Evolutionary conservation across 2,329 filamentous ascomycete genomes (phyloP).

Genomic region (Neurospora crassa): DNA sequence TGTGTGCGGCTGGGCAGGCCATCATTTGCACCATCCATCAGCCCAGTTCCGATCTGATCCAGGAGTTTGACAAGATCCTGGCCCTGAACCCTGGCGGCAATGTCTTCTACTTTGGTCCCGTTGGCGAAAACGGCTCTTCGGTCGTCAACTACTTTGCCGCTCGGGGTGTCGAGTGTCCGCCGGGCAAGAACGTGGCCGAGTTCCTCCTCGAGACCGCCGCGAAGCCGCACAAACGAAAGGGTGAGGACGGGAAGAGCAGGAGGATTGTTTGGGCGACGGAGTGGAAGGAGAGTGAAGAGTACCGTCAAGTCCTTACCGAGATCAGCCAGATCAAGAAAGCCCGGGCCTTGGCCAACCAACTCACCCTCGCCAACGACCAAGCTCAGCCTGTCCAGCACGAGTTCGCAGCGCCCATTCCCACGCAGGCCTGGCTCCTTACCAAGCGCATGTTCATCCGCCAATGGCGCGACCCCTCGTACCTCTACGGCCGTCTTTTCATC

Average conservation of each 20-base stretch:
- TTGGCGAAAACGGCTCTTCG: slow-evolving; percentile 15
- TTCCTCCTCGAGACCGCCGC: slow-evolving; percentile 44
- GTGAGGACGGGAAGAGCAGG: slow-evolving; percentile 31
- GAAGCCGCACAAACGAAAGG: slow-evolving; percentile 26
- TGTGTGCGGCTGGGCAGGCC: slow-evolving; percentile 35
- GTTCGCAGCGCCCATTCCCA: slow-evolving; percentile 50
- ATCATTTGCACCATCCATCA: slow-evolving; percentile 38
- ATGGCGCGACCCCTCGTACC: slow-evolving; percentile 57
- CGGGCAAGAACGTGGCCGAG: slow-evolving; percentile 53
- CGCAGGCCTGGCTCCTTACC: slow-evolving; percentile 44
- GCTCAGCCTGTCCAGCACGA: slow-evolving; percentile 33
- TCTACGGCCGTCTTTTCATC: slow-evolving; percentile 51
- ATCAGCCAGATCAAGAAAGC: slow-evolving; percentile 33
- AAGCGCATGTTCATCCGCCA: slow-evolving; percentile 51
- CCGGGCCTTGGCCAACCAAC: slow-evolving; percentile 20
- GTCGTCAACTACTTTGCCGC: slow-evolving; percentile 51
- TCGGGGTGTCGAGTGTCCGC: slow-evolving; percentile 39
- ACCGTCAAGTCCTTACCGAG: slow-evolving; percentile 23
- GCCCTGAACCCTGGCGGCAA: slow-evolving; percentile 39
- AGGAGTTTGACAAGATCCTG: slow-evolving; percentile 42
- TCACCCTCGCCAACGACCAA: slow-evolving; percentile 27
- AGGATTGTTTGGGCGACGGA: slow-evolving; percentile 28
- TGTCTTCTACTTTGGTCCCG: slow-evolving; percentile 18
- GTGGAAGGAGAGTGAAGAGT: slow-evolving; percentile 26
- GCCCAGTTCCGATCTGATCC: slow-evolving; percentile 32